phyloP scores from a whole-genome alignment of 441 rosid genomes.

The Populus trichocarpa region DNA sequence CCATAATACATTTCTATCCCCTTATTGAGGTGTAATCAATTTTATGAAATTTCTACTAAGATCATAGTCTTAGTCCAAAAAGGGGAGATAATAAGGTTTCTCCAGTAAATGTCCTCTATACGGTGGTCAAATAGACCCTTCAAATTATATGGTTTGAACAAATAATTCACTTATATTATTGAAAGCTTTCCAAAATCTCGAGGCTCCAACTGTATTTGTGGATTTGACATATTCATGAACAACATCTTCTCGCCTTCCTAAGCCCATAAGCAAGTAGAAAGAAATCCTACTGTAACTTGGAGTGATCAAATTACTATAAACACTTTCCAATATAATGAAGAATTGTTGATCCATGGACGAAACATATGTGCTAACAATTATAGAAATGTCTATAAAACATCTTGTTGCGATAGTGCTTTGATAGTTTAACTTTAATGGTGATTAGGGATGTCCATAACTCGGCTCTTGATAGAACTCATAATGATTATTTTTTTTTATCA shows the following conservation, averaged over 20 bases:
- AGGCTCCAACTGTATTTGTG: neutral
- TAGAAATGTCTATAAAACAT: neutral
- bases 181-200: neutral
- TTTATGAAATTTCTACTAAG: neutral
- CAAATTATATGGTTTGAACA: no score
- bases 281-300: no score
- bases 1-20: no score
- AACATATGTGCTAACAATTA: neutral
- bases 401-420: neutral
- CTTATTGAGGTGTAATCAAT: neutral
- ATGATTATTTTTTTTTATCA: no score
- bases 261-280: no score
- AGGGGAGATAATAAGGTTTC: no score
- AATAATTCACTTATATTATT: no score
- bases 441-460: neutral
- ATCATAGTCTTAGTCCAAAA: no score
- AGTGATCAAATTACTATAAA: no score
- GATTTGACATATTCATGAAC: no score
- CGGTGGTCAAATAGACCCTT: no score
- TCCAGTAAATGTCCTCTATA: neutral
- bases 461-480: neutral
- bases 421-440: neutral
- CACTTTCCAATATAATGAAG: neutral
- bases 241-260: no score
- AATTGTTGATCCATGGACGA: neutral